phyloP scores from a whole-genome alignment of 352 stramenopile genomes.

The Globisporangium perplexum region DNA sequence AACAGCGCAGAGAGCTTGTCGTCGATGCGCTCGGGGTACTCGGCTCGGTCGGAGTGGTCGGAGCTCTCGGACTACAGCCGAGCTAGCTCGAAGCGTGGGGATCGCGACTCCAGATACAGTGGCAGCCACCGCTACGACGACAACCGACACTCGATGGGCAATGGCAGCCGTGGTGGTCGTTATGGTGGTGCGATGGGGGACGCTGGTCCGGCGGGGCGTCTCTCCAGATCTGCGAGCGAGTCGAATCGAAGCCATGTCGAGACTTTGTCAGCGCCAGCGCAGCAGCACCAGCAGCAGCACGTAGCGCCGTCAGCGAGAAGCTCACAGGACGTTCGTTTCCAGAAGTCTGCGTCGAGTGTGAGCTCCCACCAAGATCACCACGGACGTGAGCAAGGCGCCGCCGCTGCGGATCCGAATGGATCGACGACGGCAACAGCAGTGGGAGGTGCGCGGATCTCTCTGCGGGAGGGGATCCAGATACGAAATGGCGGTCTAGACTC shows the following conservation, averaged over 20 bases:
- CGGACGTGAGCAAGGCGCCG: neutral
- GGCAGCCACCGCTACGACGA: slow-evolving; percentile 11
- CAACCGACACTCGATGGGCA: slow-evolving; percentile 7
- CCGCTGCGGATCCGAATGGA: neutral
- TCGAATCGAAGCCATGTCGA: slow-evolving; percentile 1
- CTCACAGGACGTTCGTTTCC: slow-evolving; percentile 42
- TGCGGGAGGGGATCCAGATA: slow-evolving; percentile 6
- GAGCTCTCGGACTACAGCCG: slow-evolving; percentile 16
- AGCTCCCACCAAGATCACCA: neutral
- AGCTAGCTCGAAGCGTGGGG: slow-evolving; percentile 4
- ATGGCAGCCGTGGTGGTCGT: neutral
- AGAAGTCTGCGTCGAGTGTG: slow-evolving; percentile 15
- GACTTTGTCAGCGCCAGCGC: neutral
- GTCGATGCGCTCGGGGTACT: slow-evolving; percentile 35
- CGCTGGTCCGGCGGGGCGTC: neutral
- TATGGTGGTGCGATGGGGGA: slow-evolving; percentile 2
- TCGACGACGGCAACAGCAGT: neutral
- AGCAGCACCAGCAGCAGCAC: neutral
- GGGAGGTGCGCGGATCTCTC: slow-evolving; percentile 1
- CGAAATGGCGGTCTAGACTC: slow-evolving; percentile 18
- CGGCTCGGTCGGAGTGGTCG: slow-evolving; percentile 21
- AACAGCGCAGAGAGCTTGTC: slow-evolving; percentile 52
- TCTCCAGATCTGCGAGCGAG: slow-evolving; percentile 10
- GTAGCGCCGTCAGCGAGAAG: slow-evolving; percentile 19
- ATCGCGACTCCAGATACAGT: slow-evolving; percentile 2